These are phyloP conservation scores for Didymella exigua DNA, from an alignment of 2,329 filamentous ascomycete genomes.

Conservation along the genomic window DNA sequence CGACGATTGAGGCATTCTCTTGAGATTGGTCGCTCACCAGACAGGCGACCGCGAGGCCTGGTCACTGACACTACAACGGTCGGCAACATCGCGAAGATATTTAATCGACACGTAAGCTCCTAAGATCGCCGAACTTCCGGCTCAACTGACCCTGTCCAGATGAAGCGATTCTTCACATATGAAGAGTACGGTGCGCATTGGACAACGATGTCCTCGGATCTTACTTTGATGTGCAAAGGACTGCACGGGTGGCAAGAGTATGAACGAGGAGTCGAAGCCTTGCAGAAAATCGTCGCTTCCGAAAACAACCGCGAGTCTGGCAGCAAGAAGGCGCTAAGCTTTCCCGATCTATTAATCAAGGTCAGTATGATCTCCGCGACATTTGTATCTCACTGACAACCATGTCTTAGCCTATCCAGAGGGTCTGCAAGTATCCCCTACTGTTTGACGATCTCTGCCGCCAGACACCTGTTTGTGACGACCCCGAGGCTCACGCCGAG, in stretches of 20 bases:
- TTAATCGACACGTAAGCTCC: slow-evolving; percentile 57
- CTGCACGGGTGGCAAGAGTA: slow-evolving; percentile 78
- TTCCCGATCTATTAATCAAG: slow-evolving; percentile 90
- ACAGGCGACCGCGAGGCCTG: slow-evolving; percentile 46
- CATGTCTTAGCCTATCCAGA: slow-evolving; percentile 77
- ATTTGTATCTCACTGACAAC: neutral
- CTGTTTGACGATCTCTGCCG: slow-evolving; percentile 84
- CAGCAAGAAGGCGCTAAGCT: slow-evolving; percentile 76
- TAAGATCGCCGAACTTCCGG: slow-evolving; percentile 20
- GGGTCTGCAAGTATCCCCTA: slow-evolving; percentile 88
- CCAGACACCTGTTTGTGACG: slow-evolving; percentile 82
- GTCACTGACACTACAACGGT: slow-evolving; percentile 60
- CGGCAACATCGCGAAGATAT: slow-evolving; percentile 59
- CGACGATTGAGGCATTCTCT: slow-evolving; percentile 53
- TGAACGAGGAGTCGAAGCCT: slow-evolving; percentile 82
- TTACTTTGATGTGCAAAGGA: slow-evolving; percentile 70
- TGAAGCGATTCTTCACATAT: slow-evolving; percentile 82
- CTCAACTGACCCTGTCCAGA: slow-evolving; percentile 57
- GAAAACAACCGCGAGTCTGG: slow-evolving; percentile 67
- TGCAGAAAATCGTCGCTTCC: slow-evolving; percentile 76
- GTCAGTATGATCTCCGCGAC: slow-evolving; percentile 51
- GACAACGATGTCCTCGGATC: slow-evolving; percentile 80
- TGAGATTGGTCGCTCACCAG: slow-evolving; percentile 51
- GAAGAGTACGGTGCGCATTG: slow-evolving; percentile 92
- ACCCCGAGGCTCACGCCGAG: slow-evolving; percentile 79